These are phyloP conservation scores for Xylariaceae sp. DNA, from an alignment of 2,329 filamentous ascomycete species.

Conservation along the genomic window DNA sequence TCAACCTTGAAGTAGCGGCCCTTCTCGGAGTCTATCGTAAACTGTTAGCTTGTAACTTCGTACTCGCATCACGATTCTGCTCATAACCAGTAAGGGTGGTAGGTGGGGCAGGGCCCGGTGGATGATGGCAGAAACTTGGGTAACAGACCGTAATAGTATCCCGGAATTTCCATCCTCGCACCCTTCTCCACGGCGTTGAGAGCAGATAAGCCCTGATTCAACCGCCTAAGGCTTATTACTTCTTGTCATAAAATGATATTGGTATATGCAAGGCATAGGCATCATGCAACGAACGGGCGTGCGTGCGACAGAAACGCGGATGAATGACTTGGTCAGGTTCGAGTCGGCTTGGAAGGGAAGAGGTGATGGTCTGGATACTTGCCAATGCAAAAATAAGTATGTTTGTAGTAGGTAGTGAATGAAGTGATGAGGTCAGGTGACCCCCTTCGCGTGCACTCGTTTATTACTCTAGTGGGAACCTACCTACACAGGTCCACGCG, in stretches of 20 bases:
- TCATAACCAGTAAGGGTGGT: too few relatives aligned
- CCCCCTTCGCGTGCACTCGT: not conserved
- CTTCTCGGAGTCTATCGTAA: constrained; percentile 45
- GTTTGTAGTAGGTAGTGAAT: not conserved
- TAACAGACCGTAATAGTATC: constrained; percentile 51
- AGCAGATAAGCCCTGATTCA: not conserved
- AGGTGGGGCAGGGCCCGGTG: not conserved
- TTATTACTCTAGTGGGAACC: too few relatives aligned
- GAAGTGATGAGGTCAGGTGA: not conserved
- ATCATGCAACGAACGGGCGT: not conserved
- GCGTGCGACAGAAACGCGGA: not conserved
- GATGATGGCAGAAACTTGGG: not conserved
- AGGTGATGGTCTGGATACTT: not conserved
- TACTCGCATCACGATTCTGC: too few relatives aligned
- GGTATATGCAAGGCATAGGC: not conserved
- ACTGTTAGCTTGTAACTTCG: not conserved
- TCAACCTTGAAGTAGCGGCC: constrained; percentile 67
- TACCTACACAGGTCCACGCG: too few relatives aligned
- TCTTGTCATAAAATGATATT: not conserved
- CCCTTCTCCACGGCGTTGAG: not conserved
- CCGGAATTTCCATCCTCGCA: constrained; percentile 41
- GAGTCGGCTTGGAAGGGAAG: too few relatives aligned
- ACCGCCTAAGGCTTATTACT: not conserved
- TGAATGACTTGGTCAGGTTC: not conserved
- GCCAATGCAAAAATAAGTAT: not conserved